Evolutionary conservation across 768 basidiomycete species (phyloP).

Genomic region (Mrakia blollopis): DNA sequence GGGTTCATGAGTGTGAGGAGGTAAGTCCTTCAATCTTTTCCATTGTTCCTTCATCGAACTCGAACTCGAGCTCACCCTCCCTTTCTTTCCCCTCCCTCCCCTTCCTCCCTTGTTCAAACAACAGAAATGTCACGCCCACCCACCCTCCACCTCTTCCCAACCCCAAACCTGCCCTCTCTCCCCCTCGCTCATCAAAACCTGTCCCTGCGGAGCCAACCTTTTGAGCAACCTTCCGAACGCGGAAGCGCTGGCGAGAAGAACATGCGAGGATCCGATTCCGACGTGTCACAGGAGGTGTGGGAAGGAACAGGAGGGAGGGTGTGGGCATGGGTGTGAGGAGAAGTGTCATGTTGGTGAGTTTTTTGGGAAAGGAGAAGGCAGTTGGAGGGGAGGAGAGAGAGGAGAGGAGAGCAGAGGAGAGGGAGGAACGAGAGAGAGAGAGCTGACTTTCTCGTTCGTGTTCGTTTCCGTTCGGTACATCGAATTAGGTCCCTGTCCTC

Average conservation of each 20-base stretch:
- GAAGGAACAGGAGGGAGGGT: constrained; percentile 55
- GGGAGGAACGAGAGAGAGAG: too few species aligned
- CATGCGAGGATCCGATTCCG: constrained; percentile 72
- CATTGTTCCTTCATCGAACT: background rate
- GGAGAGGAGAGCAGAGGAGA: too few species aligned
- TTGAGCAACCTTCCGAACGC: constrained; percentile 47
- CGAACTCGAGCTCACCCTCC: constrained; percentile 10
- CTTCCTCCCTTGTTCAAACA: background rate
- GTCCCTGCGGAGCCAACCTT: constrained; percentile 71
- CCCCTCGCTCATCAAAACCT: constrained; percentile 61
- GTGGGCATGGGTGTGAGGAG: constrained; percentile 66
- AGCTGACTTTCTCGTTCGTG: background rate
- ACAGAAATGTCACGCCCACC: constrained; percentile 67
- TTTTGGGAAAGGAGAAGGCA: background rate
- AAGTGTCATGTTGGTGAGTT: constrained; percentile 61
- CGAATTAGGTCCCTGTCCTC: constrained; percentile 64
- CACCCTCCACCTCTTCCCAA: constrained; percentile 52
- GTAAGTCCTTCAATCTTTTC: constrained; percentile 34
- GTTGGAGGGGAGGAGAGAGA: too few species aligned
- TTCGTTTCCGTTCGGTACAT: too few species aligned
- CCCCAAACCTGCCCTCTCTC: constrained; percentile 57
- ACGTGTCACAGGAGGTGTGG: constrained; percentile 68
- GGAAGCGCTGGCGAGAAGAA: constrained; percentile 36
- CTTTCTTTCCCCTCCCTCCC: constrained; percentile 28
- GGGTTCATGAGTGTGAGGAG: constrained; percentile 61